Base-by-base conservation (phyloP, 2,329 filamentous ascomycete genomes). In the Bipolaris bicolor region DNA sequence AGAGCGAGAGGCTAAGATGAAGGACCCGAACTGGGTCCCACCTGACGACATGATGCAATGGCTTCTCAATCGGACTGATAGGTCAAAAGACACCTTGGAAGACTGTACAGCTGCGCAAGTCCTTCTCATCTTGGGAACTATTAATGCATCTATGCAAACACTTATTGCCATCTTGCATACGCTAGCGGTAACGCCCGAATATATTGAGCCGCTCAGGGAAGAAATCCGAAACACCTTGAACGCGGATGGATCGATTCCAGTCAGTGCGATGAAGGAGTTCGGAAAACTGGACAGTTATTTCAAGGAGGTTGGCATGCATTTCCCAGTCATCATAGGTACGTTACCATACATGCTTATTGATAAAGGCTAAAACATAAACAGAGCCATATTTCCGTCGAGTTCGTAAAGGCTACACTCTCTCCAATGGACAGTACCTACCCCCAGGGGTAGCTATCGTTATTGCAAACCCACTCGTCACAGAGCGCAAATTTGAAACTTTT, bases 361-460 rank as follows among this genome's bases (percentile, higher is more conserved):
- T 10, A 7, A 24, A 22, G 11, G 40, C 40, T 43, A 24, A 43
- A 24, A 22, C 1, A 24, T 13, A 22, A 13, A 6, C 29, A 67
- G 64, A 75, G 0, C 79, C 82, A 1, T 84, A 85, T 69, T 68
- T 71, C 24, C 81, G 83, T 55, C 83, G 82, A 60, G 82, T 84
- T 10, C 71, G 82, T 34, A 77, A 80, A 62, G 75, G 80, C 5
- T 78, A 86, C 63, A 79, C 78, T 2, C 80, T 85, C 1, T 84
- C 83, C 39, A 83, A 83, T 66, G 84, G 84, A 20, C 81, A 84
- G 44, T 76, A 78, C 56, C 65, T 78, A 7, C 76, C 76, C 1
- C 59, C 70, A 5, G 77, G 76, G 37, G 64, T 67, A n/a, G 18
- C 40, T 18, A 43, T 43, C 6, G 54, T 62, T 9, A 58, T 78